These are phyloP conservation scores for Fistulinella cinereoalba DNA, from an alignment of 1,284 basidiomycete species.

Conservation along the genomic window DNA sequence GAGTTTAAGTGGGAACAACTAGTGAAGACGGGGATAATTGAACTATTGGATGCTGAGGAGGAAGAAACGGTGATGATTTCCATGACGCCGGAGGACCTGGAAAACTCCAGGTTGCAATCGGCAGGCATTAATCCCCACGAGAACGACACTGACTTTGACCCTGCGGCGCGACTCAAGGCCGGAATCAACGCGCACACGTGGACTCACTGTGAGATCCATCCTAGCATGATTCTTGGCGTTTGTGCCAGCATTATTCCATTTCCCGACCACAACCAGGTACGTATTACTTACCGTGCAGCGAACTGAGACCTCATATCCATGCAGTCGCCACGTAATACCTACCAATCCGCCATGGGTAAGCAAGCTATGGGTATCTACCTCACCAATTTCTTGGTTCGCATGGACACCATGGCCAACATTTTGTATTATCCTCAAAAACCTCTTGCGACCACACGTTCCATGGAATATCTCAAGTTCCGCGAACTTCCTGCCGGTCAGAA, in stretches of 20 bases:
- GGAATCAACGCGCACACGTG: slow-evolving; percentile 83
- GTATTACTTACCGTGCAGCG: slow-evolving; percentile 24
- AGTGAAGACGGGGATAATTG: slow-evolving; percentile 86
- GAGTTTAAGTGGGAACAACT: slow-evolving; percentile 85
- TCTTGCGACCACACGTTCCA: slow-evolving; percentile 99
- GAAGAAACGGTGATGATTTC: slow-evolving; percentile 99
- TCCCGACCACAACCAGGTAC: slow-evolving; percentile 97
- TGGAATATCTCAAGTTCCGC: slow-evolving; percentile 96
- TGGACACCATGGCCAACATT: slow-evolving; percentile 97
- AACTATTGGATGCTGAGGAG: slow-evolving; percentile 96
- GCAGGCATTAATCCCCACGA: slow-evolving; percentile 57
- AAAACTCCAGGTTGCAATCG: slow-evolving; percentile 73
- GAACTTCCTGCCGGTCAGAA: slow-evolving; percentile 97
- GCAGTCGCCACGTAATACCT: slow-evolving; percentile 95
- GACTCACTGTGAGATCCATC: slow-evolving; percentile 98
- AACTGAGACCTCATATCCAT: slow-evolving; percentile 13
- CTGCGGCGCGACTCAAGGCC: slow-evolving; percentile 79
- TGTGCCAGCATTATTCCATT: slow-evolving; percentile 99
- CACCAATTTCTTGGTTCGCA: slow-evolving; percentile 97
- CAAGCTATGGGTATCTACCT: slow-evolving; percentile 99
- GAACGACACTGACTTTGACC: slow-evolving; percentile 86
- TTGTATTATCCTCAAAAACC: slow-evolving; percentile 99
- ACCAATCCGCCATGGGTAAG: slow-evolving; percentile 99
- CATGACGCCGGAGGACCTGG: slow-evolving; percentile 96
- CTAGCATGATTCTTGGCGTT: slow-evolving; percentile 96